Base-by-base conservation (phyloP, 371 early-diverging fungal genomes). In the Chytridium lagenaria region DNA sequence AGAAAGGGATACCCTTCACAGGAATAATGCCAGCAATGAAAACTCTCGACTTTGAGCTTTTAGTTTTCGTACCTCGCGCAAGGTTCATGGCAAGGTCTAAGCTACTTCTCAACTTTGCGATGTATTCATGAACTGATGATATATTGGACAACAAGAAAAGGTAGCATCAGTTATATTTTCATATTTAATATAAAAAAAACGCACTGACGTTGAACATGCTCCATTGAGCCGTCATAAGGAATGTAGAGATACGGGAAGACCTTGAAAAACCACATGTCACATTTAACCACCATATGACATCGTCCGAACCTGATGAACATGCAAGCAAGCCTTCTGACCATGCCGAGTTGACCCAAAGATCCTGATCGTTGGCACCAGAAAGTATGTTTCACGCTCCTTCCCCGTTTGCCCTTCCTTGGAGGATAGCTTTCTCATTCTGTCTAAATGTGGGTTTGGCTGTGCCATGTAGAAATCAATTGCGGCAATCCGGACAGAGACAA, bases 1-100 rank as follows among this genome's bases (percentile, higher is more conserved):
- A 96, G 78, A 94, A 95, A 0, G 93, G 92, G 0, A 92, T 79
- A 0, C 93, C 97, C 74, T 91, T 90, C 28, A 91, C 89, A 0
- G 90, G 85, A 0, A 85, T 74, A 55, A 94, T 88, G 0, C 91
- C 91, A 0, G 88, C 90, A 5, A 94, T 82, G 69, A 33, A 61
- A 3, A 10, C 36, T 16, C 23, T 28, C 19, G 26, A 26, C 5
- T 52, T n/a, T 52, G 55, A 12, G 26, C 23, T 52, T 5, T 52
- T 26, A 5, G 26, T 5, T 5, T 26, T 52, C 26, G 26, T 26
- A 52, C 55, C 55, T 5, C 80, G 44, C 1, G 90, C 70, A 22
- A 91, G 65, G 39, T 86, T 79, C 30, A 93, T 77, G 0, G 94
- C 95, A 59, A 87, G 87, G 74, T 95, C 92, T 19, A 95, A 67